Evolutionary conservation across 768 basidiomycete genomes (phyloP).

Genomic region (Suillus cothurnatus): DNA sequence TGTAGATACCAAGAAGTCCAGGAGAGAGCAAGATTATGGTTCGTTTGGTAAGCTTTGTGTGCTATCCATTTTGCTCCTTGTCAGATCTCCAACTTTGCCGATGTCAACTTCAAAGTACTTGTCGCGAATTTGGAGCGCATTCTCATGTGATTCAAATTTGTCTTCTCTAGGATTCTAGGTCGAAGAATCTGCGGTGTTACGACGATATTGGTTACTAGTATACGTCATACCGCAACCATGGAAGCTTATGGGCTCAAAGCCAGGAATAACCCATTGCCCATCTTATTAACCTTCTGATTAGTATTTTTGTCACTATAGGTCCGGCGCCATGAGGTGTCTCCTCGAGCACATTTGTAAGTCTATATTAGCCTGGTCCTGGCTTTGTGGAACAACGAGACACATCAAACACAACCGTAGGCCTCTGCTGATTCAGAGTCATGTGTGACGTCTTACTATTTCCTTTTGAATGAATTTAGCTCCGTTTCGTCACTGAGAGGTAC

Average conservation of each 20-base stretch:
- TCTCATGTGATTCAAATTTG: neutral
- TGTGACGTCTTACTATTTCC: neutral
- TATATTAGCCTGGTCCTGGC: neutral
- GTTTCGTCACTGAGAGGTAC: neutral
- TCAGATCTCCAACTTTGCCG: too few species aligned
- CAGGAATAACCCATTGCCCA: neutral
- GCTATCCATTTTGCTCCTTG: too few species aligned
- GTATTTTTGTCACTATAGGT: neutral
- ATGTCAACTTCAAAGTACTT: too few species aligned
- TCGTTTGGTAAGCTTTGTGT: neutral
- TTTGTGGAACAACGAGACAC: neutral
- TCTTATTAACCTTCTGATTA: neutral
- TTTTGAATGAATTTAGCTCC: neutral
- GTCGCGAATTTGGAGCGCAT: too few species aligned
- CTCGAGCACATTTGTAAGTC: neutral
- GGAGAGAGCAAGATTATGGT: neutral
- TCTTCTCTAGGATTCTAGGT: neutral
- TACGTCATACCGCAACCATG: neutral
- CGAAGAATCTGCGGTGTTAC: neutral
- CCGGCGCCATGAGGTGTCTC: neutral
- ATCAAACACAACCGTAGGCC: neutral
- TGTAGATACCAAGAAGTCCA: too few species aligned
- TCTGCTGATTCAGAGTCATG: neutral
- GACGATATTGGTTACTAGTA: neutral
- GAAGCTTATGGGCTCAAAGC: neutral